These are phyloP conservation scores for Pichia sorboxylosa DNA, from an alignment of 1,139 yeast species.

Conservation along the genomic window DNA sequence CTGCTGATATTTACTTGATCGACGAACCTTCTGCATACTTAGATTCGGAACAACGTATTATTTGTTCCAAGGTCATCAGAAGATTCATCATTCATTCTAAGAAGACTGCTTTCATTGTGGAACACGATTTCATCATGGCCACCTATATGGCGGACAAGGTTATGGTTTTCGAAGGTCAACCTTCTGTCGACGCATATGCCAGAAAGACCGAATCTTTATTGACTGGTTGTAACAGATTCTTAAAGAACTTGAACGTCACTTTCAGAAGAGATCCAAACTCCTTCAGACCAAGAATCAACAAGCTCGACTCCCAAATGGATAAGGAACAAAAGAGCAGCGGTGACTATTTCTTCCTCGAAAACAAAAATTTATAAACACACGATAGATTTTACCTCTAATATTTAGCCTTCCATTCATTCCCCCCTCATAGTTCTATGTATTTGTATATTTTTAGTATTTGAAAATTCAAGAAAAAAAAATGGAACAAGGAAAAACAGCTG, in stretches of 20 bases:
- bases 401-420: no score
- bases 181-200: conserved; percentile 75
- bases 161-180: conserved; percentile 92
- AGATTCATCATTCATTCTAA: conserved; percentile 91
- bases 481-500: no score
- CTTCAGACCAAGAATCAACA: conserved; percentile 96
- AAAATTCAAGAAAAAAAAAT: no score
- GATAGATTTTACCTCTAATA: no score
- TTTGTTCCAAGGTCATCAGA: conserved; percentile 96
- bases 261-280: conserved; percentile 98
- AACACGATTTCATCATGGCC: conserved; percentile 99
- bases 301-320: conserved; percentile 96
- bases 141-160: conserved; percentile 97
- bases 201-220: conserved; percentile 82
- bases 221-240: conserved; percentile 94
- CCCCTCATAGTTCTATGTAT: no score
- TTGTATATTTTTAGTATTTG: no score
- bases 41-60: conserved; percentile 98
- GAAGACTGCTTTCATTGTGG: conserved; percentile 95
- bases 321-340: conserved; percentile 89
- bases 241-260: conserved; percentile 93
- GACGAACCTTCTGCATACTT: conserved; percentile 98
- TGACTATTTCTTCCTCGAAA: conserved; percentile 91
- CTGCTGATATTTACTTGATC: conserved; percentile 90
- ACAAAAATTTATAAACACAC: conserved; percentile 32